Percentiles rank a stretch among this genome's conserved stretches.
phyloP scores from a whole-genome alignment of 306 rosid genomes.

The Cucumis sativus region Cucumber_9930_V3 NC_026658.2:584001-584500 shows the following conservation, averaged over 20 bases:
- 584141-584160: constrained; percentile 36
- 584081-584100: constrained; percentile 7
- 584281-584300: background rate
- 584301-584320: background rate
- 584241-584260: background rate
- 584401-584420: background rate
- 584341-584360: background rate
- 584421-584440: constrained; percentile 13
- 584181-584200: constrained; percentile 6
- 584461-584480: constrained; percentile 69
- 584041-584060: background rate
- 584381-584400: background rate
- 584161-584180: constrained; percentile 30
- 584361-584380: background rate
- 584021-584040: background rate
- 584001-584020: background rate
- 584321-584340: background rate
- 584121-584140: constrained; percentile 10
- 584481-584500: constrained; percentile 59
- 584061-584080: background rate
- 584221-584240: constrained; percentile 51
- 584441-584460: constrained; percentile 48
- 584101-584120: background rate
- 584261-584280: background rate
- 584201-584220: background rate